Base-by-base conservation (phyloP, 1,139 yeast species). In the Pichia sp. region DNA sequence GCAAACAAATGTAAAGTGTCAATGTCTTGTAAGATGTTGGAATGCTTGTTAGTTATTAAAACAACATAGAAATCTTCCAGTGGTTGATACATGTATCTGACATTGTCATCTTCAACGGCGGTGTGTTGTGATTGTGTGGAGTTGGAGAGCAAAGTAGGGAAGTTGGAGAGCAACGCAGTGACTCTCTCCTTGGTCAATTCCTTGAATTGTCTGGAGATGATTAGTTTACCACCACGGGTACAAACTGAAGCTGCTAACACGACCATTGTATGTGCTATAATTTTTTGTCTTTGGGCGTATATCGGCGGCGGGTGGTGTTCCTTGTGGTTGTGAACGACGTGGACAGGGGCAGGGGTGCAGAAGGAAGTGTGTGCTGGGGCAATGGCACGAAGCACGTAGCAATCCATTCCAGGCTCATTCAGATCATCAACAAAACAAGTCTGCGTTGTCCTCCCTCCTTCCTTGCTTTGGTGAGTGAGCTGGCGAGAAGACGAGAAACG, bases 191-290 rank as follows among this genome's bases (percentile, higher is more conserved):
- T 85, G 43, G 88, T 76, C 60, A 93, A 71, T 56, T 90, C 97
- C 54, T 83, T 79, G 71, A 93, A 94, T 70, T 90, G 99, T 64
- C 99, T 83, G 31, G 97, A 88, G 50, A 94, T 72, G 56, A 94
- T 79, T 34, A 97, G 91, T 62, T 90, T 93, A 51, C 99, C 99
- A 51, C 94, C 88, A 60, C 94, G 87, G 43, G 97, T 87, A 67
- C 97, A 89, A 59, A 93, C 87, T 44, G 97, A 87, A 48, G 97
- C 97, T 47, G 99, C 96, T 66, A 93, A 77, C 46, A 93, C 85
- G 57, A 79, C 89, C 90, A 65, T 65, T 44, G 3, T 40, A 20
- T 14, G 24, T 37, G 28, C 2, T 24, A 24, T 24, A 3, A 24
- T 24, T n/a, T n/a, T n/a, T n/a, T n/a, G n/a, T n/a, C n/a, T n/a